Conservation (phyloP, 225 moss, liverwort and hornwort species). For the Pseudoscleropodium purum region DNA sequence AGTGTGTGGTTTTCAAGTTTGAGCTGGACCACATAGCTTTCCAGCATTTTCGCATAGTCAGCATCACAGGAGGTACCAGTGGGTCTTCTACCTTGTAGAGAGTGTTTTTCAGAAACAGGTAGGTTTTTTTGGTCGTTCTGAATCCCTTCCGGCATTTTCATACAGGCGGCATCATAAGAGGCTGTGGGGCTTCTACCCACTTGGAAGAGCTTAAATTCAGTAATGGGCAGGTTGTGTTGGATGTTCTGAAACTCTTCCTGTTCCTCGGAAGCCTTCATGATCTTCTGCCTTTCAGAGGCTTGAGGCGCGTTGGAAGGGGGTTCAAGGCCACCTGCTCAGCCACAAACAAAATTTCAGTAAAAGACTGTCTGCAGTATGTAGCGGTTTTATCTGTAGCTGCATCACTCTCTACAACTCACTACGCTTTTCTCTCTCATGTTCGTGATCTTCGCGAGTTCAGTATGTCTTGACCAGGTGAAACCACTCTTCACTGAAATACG, state of each 20-base stretch:
- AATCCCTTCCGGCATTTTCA: slow-evolving; percentile 21
- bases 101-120: neutral
- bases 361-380: neutral
- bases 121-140: neutral
- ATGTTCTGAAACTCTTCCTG: neutral
- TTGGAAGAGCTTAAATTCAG: neutral
- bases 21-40: slow-evolving; percentile 53
- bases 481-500: neutral
- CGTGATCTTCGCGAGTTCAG: neutral
- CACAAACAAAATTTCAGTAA: neutral
- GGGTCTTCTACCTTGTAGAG: neutral
- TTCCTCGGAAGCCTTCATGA: neutral
- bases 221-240: neutral
- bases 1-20: slow-evolving; percentile 37
- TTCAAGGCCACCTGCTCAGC: slow-evolving; percentile 16
- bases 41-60: slow-evolving; percentile 47
- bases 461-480: neutral
- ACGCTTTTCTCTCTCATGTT: neutral
- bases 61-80: neutral
- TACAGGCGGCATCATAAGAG: slow-evolving; percentile 2
- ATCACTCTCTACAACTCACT: neutral
- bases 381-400: neutral
- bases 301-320: neutral
- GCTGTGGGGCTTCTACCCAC: neutral
- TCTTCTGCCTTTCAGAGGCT: slow-evolving; percentile 1